Evolutionary conservation across 1,139 yeast genomes (phyloP).

Genomic region (Meyerozyma elateridarum): DNA sequence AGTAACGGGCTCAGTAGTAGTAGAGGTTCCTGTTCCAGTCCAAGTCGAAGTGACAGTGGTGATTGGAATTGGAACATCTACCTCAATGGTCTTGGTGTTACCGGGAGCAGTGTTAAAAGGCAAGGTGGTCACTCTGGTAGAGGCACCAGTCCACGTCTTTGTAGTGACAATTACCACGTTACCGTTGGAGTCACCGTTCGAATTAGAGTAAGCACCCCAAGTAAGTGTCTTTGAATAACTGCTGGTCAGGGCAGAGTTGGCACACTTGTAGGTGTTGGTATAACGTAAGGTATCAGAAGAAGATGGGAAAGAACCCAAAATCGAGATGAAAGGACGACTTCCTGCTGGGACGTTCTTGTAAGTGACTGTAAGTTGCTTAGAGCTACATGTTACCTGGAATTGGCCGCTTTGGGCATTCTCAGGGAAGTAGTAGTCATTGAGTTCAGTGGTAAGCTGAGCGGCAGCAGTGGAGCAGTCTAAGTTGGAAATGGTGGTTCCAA

Average conservation of each 20-base stretch:
- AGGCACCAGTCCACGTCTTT: constrained; percentile 20
- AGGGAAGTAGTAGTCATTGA: constrained; percentile 24
- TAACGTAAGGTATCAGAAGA: constrained; percentile 5
- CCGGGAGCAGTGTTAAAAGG: constrained; percentile 10
- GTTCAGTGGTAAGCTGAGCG: constrained; percentile 17
- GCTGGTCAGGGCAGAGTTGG: constrained; percentile 1
- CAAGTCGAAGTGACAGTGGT: constrained; percentile 7
- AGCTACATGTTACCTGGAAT: constrained; percentile 15
- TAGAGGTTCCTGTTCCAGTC: constrained; percentile 5
- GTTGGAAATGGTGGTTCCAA: constrained; percentile 7
- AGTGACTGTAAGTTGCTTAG: constrained; percentile 10
- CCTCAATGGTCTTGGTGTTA: constrained; percentile 12
- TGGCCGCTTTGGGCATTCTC: constrained; percentile 7
- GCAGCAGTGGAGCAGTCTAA: constrained; percentile 22
- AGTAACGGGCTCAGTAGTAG: constrained; percentile 8
- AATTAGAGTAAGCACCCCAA: constrained; percentile 6
- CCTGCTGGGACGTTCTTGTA: constrained; percentile 28
- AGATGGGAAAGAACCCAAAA: constrained; percentile 8
- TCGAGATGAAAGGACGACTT: constrained; percentile 26
- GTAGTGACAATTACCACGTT: constrained; percentile 19
- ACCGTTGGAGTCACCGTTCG: constrained; percentile 18
- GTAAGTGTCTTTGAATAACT: not conserved
- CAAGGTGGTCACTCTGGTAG: constrained; percentile 18
- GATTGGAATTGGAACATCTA: constrained; percentile 14
- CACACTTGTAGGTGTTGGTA: constrained; percentile 16